Evolutionary conservation across 306 rosid genomes (phyloP).

Genomic region (Quercus ilex): DNA sequence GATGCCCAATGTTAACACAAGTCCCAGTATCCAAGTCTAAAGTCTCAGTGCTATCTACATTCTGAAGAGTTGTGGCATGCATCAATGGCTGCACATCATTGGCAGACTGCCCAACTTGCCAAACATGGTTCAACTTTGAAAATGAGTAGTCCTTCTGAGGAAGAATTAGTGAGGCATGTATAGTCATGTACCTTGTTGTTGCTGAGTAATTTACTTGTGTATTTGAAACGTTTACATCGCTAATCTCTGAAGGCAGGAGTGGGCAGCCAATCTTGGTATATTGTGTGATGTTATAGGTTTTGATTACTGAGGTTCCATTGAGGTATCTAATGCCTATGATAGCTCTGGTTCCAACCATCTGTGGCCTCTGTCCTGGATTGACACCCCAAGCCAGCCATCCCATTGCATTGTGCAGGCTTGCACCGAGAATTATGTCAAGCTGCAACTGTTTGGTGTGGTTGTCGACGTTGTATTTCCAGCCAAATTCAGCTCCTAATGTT

Average conservation of each 20-base stretch:
- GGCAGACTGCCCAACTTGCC: conserved; percentile 60
- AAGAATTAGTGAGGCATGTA: conserved; percentile 41
- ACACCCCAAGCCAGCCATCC: conserved; percentile 89
- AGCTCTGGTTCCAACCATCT: conserved; percentile 84
- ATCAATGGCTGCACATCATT: conserved; percentile 17
- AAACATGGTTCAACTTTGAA: conserved; percentile 51
- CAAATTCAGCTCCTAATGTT: conserved; percentile 59
- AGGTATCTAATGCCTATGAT: conserved; percentile 36
- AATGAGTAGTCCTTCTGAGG: conserved; percentile 15
- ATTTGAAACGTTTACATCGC: neutral
- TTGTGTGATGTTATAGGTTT: conserved; percentile 33
- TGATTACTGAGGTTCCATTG: neutral
- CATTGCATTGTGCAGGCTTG: neutral
- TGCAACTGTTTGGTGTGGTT: neutral
- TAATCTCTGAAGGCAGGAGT: conserved; percentile 19
- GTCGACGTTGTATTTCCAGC: conserved; percentile 33
- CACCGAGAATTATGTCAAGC: conserved; percentile 44
- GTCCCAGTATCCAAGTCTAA: conserved; percentile 23
- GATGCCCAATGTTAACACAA: conserved; percentile 6
- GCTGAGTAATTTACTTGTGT: neutral
- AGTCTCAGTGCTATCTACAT: conserved; percentile 63
- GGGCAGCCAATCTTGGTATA: conserved; percentile 50
- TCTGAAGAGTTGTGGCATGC: conserved; percentile 44
- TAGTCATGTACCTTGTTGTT: neutral
- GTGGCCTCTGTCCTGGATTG: conserved; percentile 45